Evolutionary conservation across 371 early-diverging fungal species (phyloP), one percentile per base, ranked within the genome.

Genomic region (Mucor piriformis): DNA sequence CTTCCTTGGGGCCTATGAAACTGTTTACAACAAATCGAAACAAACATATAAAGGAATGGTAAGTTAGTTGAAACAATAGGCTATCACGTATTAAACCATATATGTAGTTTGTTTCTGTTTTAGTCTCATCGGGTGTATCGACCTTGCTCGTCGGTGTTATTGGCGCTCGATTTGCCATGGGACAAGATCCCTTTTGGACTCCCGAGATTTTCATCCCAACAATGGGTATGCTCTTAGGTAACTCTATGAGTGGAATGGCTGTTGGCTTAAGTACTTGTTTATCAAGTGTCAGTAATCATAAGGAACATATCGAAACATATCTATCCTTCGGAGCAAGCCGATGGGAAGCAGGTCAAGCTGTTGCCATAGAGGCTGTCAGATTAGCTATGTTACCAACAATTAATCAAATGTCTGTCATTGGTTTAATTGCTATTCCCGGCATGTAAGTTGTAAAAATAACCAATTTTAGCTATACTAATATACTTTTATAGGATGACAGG

Each of bases 161-260:
- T 61, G 86, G 88, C n/a, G 82, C 85, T n/a, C 71, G 79, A 6
- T 82, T 72, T 67, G 88, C 94, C 15, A 83, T 94, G 72, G 74
- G 81, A 6, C 86, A 89, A 44, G 54, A 76, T 6, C 92, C 91
- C 0, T 86, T 90, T 57, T 90, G 81, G 69, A 64, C 80, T 2
- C 88, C 94, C 7, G 83, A 81, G 27, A 77, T 87, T 49, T 95
- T 91, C 62, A 88, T 95, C 32, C 94, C 95, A 11, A 67, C 88
- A 27, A 70, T 94, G 18, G 95, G 95, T n/a, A 89, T 93, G 86
- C 63, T 93, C 16, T 75, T 93, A 6, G 95, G 93, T 33, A 91
- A 91, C 61, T 72, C 83, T 11, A 89, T 93, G 81, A 85, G 89
- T 6, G 91, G 87, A 4, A 83, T 91, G 60, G 87, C 94, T 0